Conservation (phyloP, 2,329 filamentous ascomycete genomes). For the Fusarium sarcochroum region DNA sequence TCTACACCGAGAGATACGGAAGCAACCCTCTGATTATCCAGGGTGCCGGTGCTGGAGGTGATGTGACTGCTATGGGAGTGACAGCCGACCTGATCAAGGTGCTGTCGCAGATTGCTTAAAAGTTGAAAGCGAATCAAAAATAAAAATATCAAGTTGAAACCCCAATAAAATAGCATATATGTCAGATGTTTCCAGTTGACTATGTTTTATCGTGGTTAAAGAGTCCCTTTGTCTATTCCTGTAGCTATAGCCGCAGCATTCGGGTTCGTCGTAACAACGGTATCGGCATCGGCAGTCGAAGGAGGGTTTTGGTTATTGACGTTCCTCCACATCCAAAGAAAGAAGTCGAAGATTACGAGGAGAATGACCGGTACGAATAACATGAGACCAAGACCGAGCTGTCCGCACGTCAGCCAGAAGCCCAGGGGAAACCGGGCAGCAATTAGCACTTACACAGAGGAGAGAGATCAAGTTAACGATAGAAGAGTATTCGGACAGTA, state of each 20-base stretch:
- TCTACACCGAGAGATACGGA: conserved; percentile 96
- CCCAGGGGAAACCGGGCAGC: conserved; percentile 12
- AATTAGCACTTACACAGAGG: conserved; percentile 53
- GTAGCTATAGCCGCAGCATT: conserved; percentile 43
- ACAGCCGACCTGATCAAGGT: conserved; percentile 95
- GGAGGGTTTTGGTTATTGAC: conserved; percentile 43
- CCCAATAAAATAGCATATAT: background rate
- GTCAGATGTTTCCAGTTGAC: conserved; percentile 7
- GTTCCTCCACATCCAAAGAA: conserved; percentile 67
- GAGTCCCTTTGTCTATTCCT: conserved; percentile 42
- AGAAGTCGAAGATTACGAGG: conserved; percentile 66
- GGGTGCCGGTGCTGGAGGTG: conserved; percentile 92
- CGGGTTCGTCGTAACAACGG: conserved; percentile 35
- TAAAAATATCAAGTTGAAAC: conserved; percentile 33
- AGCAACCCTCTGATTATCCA: conserved; percentile 93
- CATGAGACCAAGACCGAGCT: conserved; percentile 62
- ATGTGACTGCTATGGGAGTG: conserved; percentile 98
- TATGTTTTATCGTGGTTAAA: conserved; percentile 28
- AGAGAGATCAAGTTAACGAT: conserved; percentile 56
- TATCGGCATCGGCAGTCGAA: conserved; percentile 31
- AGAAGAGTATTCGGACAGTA: conserved; percentile 51
- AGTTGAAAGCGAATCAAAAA: conserved; percentile 37
- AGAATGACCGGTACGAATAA: conserved; percentile 62
- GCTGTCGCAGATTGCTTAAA: conserved; percentile 74
- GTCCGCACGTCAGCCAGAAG: conserved; percentile 32